Evolutionary conservation across 345 rosid species (phyloP), one percentile per base, ranked within the genome.

Genomic region (Odontarrhena argentea): DNA sequence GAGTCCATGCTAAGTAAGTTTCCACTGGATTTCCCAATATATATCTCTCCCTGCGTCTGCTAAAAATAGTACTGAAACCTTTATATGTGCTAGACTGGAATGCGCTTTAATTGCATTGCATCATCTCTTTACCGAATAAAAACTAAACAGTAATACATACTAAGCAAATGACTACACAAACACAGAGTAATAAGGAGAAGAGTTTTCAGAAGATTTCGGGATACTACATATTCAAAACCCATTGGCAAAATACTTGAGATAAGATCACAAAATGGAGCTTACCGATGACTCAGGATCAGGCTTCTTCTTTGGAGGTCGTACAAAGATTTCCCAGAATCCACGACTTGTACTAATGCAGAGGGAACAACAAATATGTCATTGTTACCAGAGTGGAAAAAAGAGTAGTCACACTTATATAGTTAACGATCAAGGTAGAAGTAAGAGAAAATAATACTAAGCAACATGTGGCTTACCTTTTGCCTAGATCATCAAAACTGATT

Each of bases 301-400:
- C 68, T 77, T 82, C 74, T 60, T 73, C 59, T 65, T 51, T 61
- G 83, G 76, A 68, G 79, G 67, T 46, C 47, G 77, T 43, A 14
- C 73, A 65, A 85, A 76, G 79, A 80, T 67, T 74, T 80, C 80
- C 91, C 88, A 87, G 41, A 80, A 64, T 60, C 96, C 88, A 76
- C 74, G 83, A 77, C 78, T 80, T 61, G 70, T 76, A 57, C 92
- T 77, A 81, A 61, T 61, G 65, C 77, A 40, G 59, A 45, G 53
- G 52, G 14, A 25, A 50, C 24, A 60, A 50, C 42, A 55, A 14
- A 34, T 26, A 68, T 44, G 53, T 60, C 60, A 46, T 25, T 38
- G 56, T 34, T 34, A 50, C 65, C 75, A 69, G 65, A 76, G 74
- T 35, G 35, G 24, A 63, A 62, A 26, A 47, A 32, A 58, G 53